Evolutionary conservation across 345 rosid species (phyloP).

Genomic region (Angophora floribunda): DNA sequence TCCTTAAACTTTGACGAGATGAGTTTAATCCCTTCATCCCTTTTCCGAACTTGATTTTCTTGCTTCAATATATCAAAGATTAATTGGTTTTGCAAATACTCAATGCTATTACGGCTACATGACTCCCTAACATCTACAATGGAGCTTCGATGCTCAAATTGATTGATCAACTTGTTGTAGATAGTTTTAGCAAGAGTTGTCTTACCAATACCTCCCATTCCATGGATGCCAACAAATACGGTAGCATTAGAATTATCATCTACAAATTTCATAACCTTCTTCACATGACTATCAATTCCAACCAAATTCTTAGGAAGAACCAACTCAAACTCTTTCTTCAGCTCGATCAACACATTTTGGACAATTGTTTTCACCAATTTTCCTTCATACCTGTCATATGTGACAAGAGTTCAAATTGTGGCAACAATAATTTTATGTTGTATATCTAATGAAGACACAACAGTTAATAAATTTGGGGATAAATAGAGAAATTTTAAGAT

Average conservation of each 20-base stretch:
- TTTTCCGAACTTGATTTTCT: neutral
- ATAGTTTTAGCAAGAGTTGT: neutral
- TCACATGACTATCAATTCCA: neutral
- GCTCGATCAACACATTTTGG: neutral
- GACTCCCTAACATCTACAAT: neutral
- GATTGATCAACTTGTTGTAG: neutral
- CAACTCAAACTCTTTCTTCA: neutral
- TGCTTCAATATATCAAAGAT: neutral
- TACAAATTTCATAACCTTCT: neutral
- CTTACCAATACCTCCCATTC: neutral
- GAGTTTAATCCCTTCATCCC: neutral
- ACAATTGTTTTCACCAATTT: neutral
- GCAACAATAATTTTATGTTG: neutral
- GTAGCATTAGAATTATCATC: neutral
- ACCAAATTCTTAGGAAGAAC: neutral
- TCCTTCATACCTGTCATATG: neutral
- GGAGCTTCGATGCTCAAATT: neutral
- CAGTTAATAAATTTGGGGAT: neutral
- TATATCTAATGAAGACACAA: neutral
- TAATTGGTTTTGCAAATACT: rapidly evolving
- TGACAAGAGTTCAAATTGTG: neutral
- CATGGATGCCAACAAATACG: neutral
- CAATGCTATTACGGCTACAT: neutral
- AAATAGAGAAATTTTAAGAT: neutral
- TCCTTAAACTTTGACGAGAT: neutral